Evolutionary conservation across 805 yeast species (phyloP), one percentile per base, ranked within the genome.

Genomic region (Kluyveromyces siamensis): DNA sequence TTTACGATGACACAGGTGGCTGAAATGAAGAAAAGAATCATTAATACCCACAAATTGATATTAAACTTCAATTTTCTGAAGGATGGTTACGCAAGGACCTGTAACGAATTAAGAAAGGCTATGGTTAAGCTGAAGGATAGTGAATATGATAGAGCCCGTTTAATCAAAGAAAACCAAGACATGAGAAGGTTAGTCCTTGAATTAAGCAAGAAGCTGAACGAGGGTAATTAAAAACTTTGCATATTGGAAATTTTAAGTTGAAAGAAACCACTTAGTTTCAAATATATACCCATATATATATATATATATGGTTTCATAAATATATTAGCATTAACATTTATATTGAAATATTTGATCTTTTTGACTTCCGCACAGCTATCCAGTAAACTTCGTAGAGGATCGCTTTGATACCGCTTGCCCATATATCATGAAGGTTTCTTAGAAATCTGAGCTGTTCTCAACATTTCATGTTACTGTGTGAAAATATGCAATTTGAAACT

Each of bases 91-190:
- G 60, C 67, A 7, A 61, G 59, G 40, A 62, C 68, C 14, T 58
- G 66, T 37, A 54, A 60, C 16, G 67, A 66, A 37, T 52, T 70
- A 48, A 64, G 67, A 40, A 65, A 58, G 36, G 50, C 67, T 10
- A 50, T 70, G 54, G 50, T 50, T 38, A 65, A 62, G 41, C 52
- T 70, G 45, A 68, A 64, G 48, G 68, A 64, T 44, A 67, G 70
- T 44, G 74, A 71, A 53, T 53, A 56, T 45, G 62, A 60, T 52
- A 65, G 73, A 57, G 61, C 70, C 2, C 64, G 61, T 41, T 50
- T 71, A 25, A 51, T 67, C 53, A 55, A 61, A 38, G 73, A 71
- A 48, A 71, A 71, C 50, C 66, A 66, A 52, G 56, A 60, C n/a
- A 55, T 70, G 53, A 67, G 62, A 46, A 58, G 55, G 50, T 51